phyloP scores from a whole-genome alignment of 768 basidiomycete species.

The Hypsizygus marmoreus region DNA sequence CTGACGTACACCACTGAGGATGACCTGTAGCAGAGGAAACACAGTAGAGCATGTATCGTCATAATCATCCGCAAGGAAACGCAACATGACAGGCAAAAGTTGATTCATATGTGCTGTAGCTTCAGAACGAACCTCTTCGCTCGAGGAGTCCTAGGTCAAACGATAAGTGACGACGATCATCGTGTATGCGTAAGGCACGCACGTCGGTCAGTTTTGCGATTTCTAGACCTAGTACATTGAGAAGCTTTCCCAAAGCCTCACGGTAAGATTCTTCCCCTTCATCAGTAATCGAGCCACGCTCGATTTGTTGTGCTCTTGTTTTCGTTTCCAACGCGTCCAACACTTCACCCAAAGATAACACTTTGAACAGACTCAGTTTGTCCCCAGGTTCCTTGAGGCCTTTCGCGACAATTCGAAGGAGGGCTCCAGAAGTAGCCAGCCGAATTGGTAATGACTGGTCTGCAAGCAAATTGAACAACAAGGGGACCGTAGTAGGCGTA shows the following conservation, averaged over 20 bases:
- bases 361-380: constrained; percentile 87
- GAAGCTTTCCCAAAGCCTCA: constrained; percentile 81
- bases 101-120: constrained; percentile 65
- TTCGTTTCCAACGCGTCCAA: constrained; percentile 79
- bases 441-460: constrained; percentile 80
- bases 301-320: constrained; percentile 65
- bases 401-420: constrained; percentile 85
- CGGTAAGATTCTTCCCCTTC: constrained; percentile 89
- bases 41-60: constrained; percentile 88
- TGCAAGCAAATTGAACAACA: constrained; percentile 82
- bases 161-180: background rate
- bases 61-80: constrained; percentile 87
- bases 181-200: constrained; percentile 28
- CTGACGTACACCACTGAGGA: constrained; percentile 72
- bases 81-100: constrained; percentile 78
- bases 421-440: constrained; percentile 76
- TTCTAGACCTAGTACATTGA: constrained; percentile 83
- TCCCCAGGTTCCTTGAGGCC: constrained; percentile 90
- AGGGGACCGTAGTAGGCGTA: constrained; percentile 82
- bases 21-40: constrained; percentile 74
- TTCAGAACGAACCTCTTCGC: constrained; percentile 62
- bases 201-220: constrained; percentile 85
- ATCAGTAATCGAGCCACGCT: constrained; percentile 70
- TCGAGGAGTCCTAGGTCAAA: constrained; percentile 53
- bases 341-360: constrained; percentile 83